phyloP scores from a whole-genome alignment of 768 basidiomycete genomes.

The Calocybe cyanea region DNA sequence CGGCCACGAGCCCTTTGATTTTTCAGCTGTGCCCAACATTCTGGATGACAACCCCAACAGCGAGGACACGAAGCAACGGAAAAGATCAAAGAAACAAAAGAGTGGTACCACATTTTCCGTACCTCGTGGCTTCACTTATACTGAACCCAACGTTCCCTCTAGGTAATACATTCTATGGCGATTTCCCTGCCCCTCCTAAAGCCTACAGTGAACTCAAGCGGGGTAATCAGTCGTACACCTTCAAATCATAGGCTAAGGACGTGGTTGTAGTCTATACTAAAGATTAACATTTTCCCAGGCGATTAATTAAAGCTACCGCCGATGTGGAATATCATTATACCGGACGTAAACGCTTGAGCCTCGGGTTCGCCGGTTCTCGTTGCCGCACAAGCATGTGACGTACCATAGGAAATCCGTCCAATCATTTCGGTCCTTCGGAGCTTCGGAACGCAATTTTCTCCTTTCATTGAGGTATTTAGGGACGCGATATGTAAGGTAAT shows the following conservation, averaged over 20 bases:
- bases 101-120: too few relatives aligned
- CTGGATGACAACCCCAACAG: too few relatives aligned
- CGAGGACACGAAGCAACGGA: slow-evolving; percentile 41
- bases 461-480: neutral
- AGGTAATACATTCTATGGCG: slow-evolving; percentile 46
- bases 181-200: slow-evolving; percentile 64
- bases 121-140: too few relatives aligned
- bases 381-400: neutral
- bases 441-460: slow-evolving; percentile 1
- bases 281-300: too few relatives aligned
- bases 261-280: too few relatives aligned
- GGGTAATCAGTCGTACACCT: slow-evolving; percentile 69
- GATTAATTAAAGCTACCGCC: too few relatives aligned
- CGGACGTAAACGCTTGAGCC: too few relatives aligned
- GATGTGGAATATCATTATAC: too few relatives aligned
- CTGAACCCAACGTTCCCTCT: slow-evolving; percentile 6
- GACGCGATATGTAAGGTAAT: neutral
- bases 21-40: too few relatives aligned
- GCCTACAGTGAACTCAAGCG: slow-evolving; percentile 62
- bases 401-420: neutral
- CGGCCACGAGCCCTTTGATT: slow-evolving; percentile 61
- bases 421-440: slow-evolving; percentile 7
- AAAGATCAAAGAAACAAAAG: slow-evolving; percentile 47
- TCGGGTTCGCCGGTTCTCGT: too few relatives aligned
- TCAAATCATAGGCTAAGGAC: slow-evolving; percentile 38